phyloP scores from a whole-genome alignment of 2,329 filamentous ascomycete genomes.

The Akanthomyces muscarius region DNA sequence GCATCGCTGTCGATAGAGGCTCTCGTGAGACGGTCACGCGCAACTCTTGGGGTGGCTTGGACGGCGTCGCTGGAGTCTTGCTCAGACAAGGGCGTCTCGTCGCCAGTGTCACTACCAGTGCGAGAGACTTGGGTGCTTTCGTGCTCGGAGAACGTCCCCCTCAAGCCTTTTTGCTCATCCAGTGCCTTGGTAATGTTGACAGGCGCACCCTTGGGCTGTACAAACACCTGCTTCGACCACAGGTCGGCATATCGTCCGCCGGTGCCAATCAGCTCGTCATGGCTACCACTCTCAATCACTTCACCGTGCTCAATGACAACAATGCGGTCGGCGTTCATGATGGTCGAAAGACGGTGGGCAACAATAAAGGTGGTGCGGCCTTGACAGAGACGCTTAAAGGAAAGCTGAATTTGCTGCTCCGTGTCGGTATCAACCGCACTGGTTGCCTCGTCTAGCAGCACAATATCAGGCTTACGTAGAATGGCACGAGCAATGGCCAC shows the following conservation, averaged over 20 bases:
- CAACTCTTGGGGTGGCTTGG: constrained; percentile 28
- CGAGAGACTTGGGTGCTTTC: constrained; percentile 16
- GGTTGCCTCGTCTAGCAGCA: constrained; percentile 75
- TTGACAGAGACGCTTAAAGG: constrained; percentile 53
- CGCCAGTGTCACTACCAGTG: constrained; percentile 17
- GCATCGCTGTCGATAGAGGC: constrained; percentile 11
- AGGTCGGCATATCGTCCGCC: constrained; percentile 60
- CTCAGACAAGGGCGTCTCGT: constrained; percentile 17
- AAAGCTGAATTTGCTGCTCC: constrained; percentile 62
- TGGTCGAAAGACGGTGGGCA: constrained; percentile 66
- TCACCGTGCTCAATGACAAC: constrained; percentile 61
- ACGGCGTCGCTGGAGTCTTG: constrained; percentile 10
- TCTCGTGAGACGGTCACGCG: background rate
- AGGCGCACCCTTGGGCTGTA: constrained; percentile 5
- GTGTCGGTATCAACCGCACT: constrained; percentile 71
- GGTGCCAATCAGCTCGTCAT: constrained; percentile 54
- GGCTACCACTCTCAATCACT: constrained; percentile 60
- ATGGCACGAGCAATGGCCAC: constrained; percentile 68
- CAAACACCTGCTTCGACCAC: constrained; percentile 60
- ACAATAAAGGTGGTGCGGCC: constrained; percentile 65
- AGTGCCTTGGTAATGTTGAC: constrained; percentile 10
- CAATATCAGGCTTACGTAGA: constrained; percentile 68
- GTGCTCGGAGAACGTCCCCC: constrained; percentile 3
- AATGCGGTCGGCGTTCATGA: constrained; percentile 65
- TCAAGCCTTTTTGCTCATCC: constrained; percentile 12